Conservation (phyloP, 148 eudicot species). For the Pharnaceum exiguum region DNA sequence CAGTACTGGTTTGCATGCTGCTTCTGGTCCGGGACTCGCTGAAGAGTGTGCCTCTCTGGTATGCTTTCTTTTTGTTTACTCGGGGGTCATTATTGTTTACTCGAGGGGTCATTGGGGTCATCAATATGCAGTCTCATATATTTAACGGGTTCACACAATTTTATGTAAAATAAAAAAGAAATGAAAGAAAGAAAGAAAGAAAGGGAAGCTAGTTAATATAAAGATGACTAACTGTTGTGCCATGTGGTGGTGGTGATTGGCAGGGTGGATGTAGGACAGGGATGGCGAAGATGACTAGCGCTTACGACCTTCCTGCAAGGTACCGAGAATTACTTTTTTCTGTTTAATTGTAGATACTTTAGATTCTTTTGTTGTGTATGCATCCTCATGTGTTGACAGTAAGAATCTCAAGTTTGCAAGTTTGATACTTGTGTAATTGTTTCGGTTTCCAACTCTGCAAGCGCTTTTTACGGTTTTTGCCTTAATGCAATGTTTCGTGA, state of each 20-base stretch:
- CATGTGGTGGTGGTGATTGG: conserved; percentile 20
- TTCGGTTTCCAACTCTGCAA: no score
- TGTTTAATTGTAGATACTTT: background rate
- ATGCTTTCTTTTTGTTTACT: conserved; percentile 14
- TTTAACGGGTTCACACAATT: no score
- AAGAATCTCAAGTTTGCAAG: no score
- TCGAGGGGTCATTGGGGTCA: background rate
- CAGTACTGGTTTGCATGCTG: conserved; percentile 96
- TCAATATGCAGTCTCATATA: no score
- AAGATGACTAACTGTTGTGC: no score
- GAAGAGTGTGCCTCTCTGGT: conserved; percentile 95
- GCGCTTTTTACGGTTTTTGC: no score
- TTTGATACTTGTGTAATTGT: no score
- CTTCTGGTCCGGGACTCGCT: conserved; percentile 97
- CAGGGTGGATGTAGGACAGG: conserved; percentile 99
- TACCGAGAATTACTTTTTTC: no score
- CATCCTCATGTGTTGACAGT: background rate
- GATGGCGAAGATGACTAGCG: conserved; percentile 96
- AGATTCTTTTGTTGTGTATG: background rate
- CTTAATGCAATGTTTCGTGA: no score
- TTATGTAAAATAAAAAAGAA: no score
- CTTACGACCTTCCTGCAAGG: conserved; percentile 98
- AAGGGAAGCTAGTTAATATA: conserved; percentile 3
- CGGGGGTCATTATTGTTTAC: background rate
- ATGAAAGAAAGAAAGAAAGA: background rate